phyloP scores from a whole-genome alignment of 2,329 filamentous ascomycete genomes.

The Hypomyces perniciosus region DNA sequence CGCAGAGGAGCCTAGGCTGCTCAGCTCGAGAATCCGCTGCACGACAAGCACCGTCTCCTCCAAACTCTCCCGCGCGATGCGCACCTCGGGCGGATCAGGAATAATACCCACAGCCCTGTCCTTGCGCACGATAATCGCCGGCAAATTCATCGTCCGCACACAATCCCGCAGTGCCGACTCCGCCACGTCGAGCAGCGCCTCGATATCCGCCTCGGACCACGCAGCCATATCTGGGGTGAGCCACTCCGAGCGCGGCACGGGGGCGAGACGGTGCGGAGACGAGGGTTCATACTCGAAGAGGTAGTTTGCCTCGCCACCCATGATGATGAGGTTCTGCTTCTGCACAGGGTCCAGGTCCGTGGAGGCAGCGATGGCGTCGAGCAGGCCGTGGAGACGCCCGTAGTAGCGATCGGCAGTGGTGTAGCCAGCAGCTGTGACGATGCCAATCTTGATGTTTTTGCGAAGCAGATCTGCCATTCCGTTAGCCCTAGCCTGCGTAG shows the following conservation, averaged over 20 bases:
- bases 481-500: background rate
- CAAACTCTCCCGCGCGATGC: constrained; percentile 78
- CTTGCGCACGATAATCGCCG: constrained; percentile 78
- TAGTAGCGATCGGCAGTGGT: constrained; percentile 84
- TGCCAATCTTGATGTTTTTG: constrained; percentile 78
- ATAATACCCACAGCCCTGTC: constrained; percentile 78
- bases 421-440: constrained; percentile 95
- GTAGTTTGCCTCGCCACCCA: constrained; percentile 95
- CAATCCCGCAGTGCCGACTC: constrained; percentile 80
- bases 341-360: constrained; percentile 55
- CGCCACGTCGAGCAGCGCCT: constrained; percentile 77
- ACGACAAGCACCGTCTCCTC: constrained; percentile 95
- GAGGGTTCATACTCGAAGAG: constrained; percentile 71
- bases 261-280: constrained; percentile 60
- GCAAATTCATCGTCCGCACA: constrained; percentile 69
- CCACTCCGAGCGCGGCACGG: constrained; percentile 63
- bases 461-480: constrained; percentile 56
- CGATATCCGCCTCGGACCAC: constrained; percentile 74
- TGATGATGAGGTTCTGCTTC: constrained; percentile 77
- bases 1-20: constrained; percentile 44
- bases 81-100: constrained; percentile 54
- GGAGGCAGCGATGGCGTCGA: constrained; percentile 66
- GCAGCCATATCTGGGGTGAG: constrained; percentile 70
- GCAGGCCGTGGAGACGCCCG: constrained; percentile 74
- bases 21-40: constrained; percentile 84